These are phyloP conservation scores for Nemania abortiva DNA, from an alignment of 2,329 filamentous ascomycete species.

Conservation along the genomic window DNA sequence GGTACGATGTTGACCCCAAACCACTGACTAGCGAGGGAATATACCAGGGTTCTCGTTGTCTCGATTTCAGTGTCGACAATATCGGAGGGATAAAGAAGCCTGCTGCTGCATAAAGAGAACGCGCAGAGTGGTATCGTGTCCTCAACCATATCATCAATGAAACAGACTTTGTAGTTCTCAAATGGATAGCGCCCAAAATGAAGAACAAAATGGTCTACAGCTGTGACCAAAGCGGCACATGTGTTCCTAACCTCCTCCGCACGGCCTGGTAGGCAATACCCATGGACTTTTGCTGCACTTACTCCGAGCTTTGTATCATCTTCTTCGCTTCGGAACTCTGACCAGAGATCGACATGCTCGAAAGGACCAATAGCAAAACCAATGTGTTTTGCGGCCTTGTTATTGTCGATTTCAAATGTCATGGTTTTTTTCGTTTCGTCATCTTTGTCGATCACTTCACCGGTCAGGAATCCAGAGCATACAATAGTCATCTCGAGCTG, in stretches of 20 bases:
- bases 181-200: constrained; percentile 93
- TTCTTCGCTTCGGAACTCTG: constrained; percentile 88
- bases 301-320: constrained; percentile 91
- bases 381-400: constrained; percentile 87
- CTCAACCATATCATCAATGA: constrained; percentile 86
- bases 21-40: constrained; percentile 91
- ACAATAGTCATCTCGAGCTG: constrained; percentile 89
- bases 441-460: constrained; percentile 81
- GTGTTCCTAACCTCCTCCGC: constrained; percentile 87
- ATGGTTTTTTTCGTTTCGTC: constrained; percentile 89
- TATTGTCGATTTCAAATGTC: constrained; percentile 81
- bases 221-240: constrained; percentile 84
- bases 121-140: constrained; percentile 84
- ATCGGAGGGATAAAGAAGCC: constrained; percentile 84
- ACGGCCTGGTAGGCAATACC: constrained; percentile 88
- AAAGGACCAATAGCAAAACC: constrained; percentile 96
- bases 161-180: constrained; percentile 90
- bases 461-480: constrained; percentile 88
- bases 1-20: constrained; percentile 93
- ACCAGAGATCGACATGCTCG: constrained; percentile 86
- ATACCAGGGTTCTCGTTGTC: constrained; percentile 82
- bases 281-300: constrained; percentile 89
- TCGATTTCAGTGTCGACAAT: constrained; percentile 88
- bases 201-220: constrained; percentile 91
- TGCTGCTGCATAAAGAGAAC: constrained; percentile 87